Conservation (phyloP, 2,329 filamentous ascomycete species). For the Pseudocercospora fuligena region DNA sequence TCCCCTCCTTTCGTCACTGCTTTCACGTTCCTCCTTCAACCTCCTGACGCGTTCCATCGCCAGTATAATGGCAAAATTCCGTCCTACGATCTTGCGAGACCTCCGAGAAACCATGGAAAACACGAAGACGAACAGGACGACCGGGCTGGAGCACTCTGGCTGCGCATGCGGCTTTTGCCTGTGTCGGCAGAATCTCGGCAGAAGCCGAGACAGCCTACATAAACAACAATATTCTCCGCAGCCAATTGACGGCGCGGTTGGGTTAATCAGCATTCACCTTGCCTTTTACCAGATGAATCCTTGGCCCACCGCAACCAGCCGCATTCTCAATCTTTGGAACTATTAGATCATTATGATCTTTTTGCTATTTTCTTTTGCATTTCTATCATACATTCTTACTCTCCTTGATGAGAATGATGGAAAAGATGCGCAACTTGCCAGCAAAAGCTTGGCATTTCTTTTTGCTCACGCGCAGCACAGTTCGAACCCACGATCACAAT, state of each 20-base stretch:
- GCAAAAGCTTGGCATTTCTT: not conserved
- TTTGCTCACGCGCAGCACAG: not conserved
- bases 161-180: too few species aligned
- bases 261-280: constrained; percentile 42
- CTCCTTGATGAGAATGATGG: too few species aligned
- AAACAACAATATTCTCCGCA: not conserved
- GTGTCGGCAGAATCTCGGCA: not conserved
- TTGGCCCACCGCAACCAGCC: constrained; percentile 37
- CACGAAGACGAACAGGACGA: too few species aligned
- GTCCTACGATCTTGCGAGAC: too few species aligned
- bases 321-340: constrained; percentile 38
- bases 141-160: too few species aligned
- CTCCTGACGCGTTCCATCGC: too few species aligned
- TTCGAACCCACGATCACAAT: not conserved
- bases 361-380: constrained; percentile 22
- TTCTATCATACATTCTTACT: too few species aligned
- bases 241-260: constrained; percentile 34
- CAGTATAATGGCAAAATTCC: too few species aligned
- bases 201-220: constrained; percentile 10
- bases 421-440: too few species aligned
- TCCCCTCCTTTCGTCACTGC: too few species aligned
- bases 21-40: too few species aligned
- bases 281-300: constrained; percentile 44
- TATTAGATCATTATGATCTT: constrained; percentile 21
- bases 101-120: too few species aligned